These are phyloP conservation scores for Suillus ampliporus DNA, from an alignment of 768 basidiomycete genomes.

Conservation along the genomic window DNA sequence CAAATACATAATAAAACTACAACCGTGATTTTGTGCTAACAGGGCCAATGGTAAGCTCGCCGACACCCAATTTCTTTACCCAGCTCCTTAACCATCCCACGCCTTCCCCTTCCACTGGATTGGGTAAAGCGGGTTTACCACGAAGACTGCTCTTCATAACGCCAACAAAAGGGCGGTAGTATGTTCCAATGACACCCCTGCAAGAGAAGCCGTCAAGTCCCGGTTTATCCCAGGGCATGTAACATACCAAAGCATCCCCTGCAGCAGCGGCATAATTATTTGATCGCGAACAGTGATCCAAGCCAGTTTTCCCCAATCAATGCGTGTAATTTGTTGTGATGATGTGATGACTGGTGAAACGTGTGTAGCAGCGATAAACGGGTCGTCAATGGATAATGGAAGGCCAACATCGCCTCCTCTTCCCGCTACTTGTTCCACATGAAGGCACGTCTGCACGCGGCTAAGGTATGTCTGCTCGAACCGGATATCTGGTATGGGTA, in stretches of 20 bases:
- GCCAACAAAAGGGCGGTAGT: conserved; percentile 36
- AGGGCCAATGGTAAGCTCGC: conserved; percentile 33
- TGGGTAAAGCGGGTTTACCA: conserved; percentile 13
- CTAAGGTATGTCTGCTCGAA: conserved; percentile 76
- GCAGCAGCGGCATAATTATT: conserved; percentile 67
- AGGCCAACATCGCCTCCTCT: conserved; percentile 31
- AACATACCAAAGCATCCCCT: conserved; percentile 69
- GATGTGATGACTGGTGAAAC: conserved; percentile 35
- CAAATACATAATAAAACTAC: not conserved
- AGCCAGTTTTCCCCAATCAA: conserved; percentile 62
- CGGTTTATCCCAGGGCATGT: not conserved
- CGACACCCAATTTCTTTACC: conserved; percentile 34
- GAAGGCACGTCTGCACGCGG: conserved; percentile 59
- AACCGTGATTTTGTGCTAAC: conserved; percentile 14
- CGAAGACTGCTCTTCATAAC: conserved; percentile 27
- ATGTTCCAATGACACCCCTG: conserved; percentile 38
- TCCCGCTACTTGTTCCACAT: conserved; percentile 38
- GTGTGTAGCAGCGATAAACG: conserved; percentile 27
- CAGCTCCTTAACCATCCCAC: conserved; percentile 38
- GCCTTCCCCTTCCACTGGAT: conserved; percentile 34
- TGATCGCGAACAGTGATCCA: conserved; percentile 76
- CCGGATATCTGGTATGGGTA: conserved; percentile 78
- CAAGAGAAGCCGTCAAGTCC: conserved; percentile 10
- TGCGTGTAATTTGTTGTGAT: conserved; percentile 43
- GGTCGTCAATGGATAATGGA: conserved; percentile 17